Percentiles rank a stretch among this genome's conserved stretches.
Conservation (phyloP, 352 stramenopile genomes). For the Phytophthora idaei region DNA sequence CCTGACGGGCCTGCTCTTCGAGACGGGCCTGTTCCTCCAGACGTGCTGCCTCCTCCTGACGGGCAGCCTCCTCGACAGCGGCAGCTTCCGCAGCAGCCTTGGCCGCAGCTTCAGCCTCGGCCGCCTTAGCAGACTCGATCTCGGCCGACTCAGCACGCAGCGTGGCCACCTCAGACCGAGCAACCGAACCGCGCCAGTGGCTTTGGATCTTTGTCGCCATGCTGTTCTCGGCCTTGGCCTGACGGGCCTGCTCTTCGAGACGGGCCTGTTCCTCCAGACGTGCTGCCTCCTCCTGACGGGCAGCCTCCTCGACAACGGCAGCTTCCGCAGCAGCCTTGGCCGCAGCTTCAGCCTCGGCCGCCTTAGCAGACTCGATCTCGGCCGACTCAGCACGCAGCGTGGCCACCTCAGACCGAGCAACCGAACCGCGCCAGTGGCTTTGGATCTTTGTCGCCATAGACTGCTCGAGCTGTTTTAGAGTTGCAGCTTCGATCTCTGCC, state of each 20-base stretch:
- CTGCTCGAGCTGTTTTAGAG: constrained; percentile 7
- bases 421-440: constrained; percentile 32
- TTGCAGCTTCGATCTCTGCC: constrained; percentile 11
- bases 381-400: constrained; percentile 6
- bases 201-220: constrained; percentile 40
- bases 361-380: constrained; percentile 2
- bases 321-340: constrained; percentile 3
- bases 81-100: constrained; percentile 1
- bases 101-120: not conserved
- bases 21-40: not conserved
- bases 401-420: constrained; percentile 17
- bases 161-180: constrained; percentile 16
- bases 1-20: constrained; percentile 6
- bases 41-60: not conserved
- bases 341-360: not conserved
- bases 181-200: constrained; percentile 29
- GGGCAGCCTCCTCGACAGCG: not conserved
- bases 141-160: constrained; percentile 7
- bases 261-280: constrained; percentile 7
- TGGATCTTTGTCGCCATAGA: constrained; percentile 36
- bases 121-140: constrained; percentile 1
- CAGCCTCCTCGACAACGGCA: not conserved
- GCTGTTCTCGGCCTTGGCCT: not conserved
- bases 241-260: constrained; percentile 7
- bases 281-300: not conserved